phyloP scores from a whole-genome alignment of 257 asterid species.

The Salvia miltiorrhiza region DNA sequence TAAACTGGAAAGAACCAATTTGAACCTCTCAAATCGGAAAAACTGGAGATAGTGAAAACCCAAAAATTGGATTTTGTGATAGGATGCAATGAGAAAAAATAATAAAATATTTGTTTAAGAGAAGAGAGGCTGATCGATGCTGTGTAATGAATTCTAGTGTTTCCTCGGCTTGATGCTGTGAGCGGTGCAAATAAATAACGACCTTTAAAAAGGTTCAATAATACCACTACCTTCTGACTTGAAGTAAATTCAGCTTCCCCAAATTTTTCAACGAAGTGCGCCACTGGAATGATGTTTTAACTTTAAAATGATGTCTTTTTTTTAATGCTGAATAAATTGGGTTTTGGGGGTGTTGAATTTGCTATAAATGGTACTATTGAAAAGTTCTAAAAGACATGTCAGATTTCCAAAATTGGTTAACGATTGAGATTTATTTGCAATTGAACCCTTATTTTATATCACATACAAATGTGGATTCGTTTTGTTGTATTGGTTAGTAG shows the following conservation, averaged over 20 bases:
- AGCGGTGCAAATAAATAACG: neutral
- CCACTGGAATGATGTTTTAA: neutral
- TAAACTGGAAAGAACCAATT: neutral
- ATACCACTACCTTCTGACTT: neutral
- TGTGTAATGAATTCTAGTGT: neutral
- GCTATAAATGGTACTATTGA: no score
- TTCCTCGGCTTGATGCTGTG: neutral
- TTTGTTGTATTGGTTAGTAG: no score
- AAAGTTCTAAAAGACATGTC: no score
- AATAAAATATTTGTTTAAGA: neutral
- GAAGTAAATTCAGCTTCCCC: neutral
- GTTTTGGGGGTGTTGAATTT: neutral
- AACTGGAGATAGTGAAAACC: no score
- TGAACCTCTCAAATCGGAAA: neutral
- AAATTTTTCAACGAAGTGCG: neutral
- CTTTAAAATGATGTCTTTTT: neutral
- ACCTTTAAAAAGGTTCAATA: neutral
- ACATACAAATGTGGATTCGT: no score
- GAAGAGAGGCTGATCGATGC: neutral
- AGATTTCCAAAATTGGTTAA: neutral
- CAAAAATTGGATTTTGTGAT: neutral
- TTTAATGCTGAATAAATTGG: neutral
- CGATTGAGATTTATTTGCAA: neutral
- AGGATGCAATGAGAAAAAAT: neutral
- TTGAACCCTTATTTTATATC: no score